A percentile compares a stretch with the other conserved stretches of the same genome.
Evolutionary conservation across 2,329 filamentous ascomycete genomes (phyloP).

Genomic region (Fusarium coicis): DNA sequence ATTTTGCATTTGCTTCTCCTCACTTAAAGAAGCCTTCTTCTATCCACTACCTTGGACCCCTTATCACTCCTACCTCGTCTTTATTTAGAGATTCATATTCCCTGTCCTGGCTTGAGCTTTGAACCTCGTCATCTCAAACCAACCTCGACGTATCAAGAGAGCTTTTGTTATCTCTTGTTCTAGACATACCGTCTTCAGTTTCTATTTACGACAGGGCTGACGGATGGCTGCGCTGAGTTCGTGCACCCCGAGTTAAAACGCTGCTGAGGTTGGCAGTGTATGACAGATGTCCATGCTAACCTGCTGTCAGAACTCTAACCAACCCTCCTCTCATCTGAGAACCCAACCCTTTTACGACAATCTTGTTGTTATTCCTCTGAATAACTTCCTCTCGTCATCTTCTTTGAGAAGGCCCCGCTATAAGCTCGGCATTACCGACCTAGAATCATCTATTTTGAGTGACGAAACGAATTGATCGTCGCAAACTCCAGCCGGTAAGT

Average conservation of each 20-base stretch:
- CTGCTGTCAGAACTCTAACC: slow-evolving; percentile 40
- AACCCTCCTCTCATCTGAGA: slow-evolving; percentile 36
- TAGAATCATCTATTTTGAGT: slow-evolving; percentile 35
- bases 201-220: slow-evolving; percentile 47
- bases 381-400: slow-evolving; percentile 6
- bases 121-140: slow-evolving; percentile 29
- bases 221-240: slow-evolving; percentile 47
- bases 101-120: slow-evolving; percentile 26
- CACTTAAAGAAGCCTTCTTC: slow-evolving; percentile 28
- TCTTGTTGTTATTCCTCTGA: slow-evolving; percentile 19
- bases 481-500: slow-evolving; percentile 37
- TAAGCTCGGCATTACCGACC: slow-evolving; percentile 39
- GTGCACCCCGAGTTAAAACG: slow-evolving; percentile 31
- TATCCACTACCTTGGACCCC: slow-evolving; percentile 2
- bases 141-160: slow-evolving; percentile 42
- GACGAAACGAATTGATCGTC: slow-evolving; percentile 34
- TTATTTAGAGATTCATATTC: slow-evolving; percentile 15
- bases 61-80: slow-evolving; percentile 9
- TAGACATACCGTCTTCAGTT: slow-evolving; percentile 39
- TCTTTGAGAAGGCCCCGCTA: slow-evolving; percentile 10
- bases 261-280: slow-evolving; percentile 36
- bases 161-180: slow-evolving; percentile 43
- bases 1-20: slow-evolving; percentile 20
- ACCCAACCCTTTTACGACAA: slow-evolving; percentile 19
- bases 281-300: slow-evolving; percentile 28